Conservation (phyloP, 169 alveolate genomes). For the Plasmodium inui region DNA sequence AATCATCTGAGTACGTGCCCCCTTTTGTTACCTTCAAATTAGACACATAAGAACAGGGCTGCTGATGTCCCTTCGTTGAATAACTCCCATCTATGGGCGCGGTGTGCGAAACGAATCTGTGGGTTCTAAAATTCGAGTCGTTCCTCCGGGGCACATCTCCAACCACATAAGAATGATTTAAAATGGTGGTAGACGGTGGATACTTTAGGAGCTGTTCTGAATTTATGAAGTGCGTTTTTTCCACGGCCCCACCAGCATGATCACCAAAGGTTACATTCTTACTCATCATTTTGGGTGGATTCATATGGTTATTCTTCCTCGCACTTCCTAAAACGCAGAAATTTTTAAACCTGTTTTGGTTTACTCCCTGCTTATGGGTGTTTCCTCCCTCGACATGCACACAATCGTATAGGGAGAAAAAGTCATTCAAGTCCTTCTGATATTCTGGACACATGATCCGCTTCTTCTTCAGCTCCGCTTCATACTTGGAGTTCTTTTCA, state of each 20-base stretch:
- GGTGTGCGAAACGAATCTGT: background rate
- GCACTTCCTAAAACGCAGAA: background rate
- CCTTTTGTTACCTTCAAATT: background rate
- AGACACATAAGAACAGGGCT: background rate
- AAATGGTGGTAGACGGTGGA: background rate
- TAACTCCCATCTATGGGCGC: background rate
- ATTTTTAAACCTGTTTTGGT: constrained; percentile 16
- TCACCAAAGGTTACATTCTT: background rate
- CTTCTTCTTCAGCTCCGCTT: constrained; percentile 1
- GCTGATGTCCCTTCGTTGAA: background rate
- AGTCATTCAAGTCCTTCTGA: constrained; percentile 21
- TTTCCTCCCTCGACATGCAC: constrained; percentile 3
- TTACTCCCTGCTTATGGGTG: background rate
- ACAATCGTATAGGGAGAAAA: constrained; percentile 38
- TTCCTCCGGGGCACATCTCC: background rate
- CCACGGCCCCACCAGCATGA: background rate
- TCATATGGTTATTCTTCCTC: background rate
- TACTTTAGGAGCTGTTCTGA: background rate
- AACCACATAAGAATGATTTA: background rate
- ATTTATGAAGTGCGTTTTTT: background rate
- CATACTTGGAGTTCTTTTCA: background rate
- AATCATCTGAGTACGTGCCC: background rate
- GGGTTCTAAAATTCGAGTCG: background rate
- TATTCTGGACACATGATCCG: constrained; percentile 32
- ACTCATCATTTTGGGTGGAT: background rate